Evolutionary conservation across 2,329 filamentous ascomycete genomes (phyloP), one percentile per base, ranked within the genome.

Genomic region (Penicillium oxalicum): DNA sequence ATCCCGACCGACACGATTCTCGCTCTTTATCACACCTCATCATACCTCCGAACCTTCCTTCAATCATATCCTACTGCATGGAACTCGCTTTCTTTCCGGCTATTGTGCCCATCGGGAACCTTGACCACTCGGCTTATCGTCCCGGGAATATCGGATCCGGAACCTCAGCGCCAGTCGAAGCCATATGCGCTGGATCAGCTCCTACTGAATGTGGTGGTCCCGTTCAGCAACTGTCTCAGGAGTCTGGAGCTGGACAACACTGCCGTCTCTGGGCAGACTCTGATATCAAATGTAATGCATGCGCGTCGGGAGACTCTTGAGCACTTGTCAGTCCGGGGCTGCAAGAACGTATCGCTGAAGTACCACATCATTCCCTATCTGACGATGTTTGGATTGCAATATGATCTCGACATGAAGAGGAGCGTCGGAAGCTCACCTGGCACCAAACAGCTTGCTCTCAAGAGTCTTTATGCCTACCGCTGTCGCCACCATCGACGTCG

Each of bases 311-410:
- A 75, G 47, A 80, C 77, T 0, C 67, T 83, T 40, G 73, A 78
- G 59, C 79, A 83, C 58, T 70, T 83, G 39, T 82, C 79, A 1
- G 78, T 82, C 41, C 76, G 80, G 24, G 80, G 80, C 18, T 83
- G 80, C 70, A 81, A 82, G 65, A 81, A 83, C 61, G 80, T 83
- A 34, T 82, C 79, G 9, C 74, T 83, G 55, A 83, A 83, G 60
- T 82, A 83, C 60, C 79, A 83, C 59, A 78, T 83, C 51, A 77
- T 82, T 45, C 80, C 80, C 2, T 82, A 80, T 55, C 71, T 77
- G 42, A 73, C 70, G 39, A 70, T 76, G 69, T 73, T 72, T 48
- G 71, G 70, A 4, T 57, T 74, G 29, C 69, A 69, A 51, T 68
- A 62, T 46, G 69, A 70, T 65, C 67, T 73, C 61, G 72, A 67